Evolutionary conservation across 2,329 filamentous ascomycete species (phyloP), one percentile per base, ranked within the genome.

Genomic region (Monilinia laxa): DNA sequence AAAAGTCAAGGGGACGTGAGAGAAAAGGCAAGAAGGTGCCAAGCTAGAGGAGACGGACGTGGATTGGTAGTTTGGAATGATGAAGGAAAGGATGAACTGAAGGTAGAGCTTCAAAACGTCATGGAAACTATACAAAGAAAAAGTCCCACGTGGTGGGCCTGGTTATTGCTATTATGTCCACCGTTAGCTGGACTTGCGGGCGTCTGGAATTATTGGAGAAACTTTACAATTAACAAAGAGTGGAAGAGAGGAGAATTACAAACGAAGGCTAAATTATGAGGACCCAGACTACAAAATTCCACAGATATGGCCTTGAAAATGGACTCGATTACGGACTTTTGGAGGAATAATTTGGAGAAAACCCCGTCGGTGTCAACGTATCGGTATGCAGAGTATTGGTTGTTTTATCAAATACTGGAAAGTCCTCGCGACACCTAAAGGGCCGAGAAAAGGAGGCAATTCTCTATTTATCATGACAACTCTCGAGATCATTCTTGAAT

Each of bases 21-120:
- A 71, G 86, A 90, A 73, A 98, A 98, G 83, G 93, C 91, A 23
- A 83, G 84, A 76, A 82, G 92, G 64, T 91, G 89, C 68, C 82
- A 90, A 78, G 87, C 84, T 57, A 81, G 92, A 56, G 85, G 82
- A 62, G 76, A 79, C 55, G 87, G 86, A 4, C 84, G 83, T 58
- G 94, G 93, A 0, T 84, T 93, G 4, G 92, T 97, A 45, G 84
- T 99, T 31, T 95, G 91, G 91, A 99, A 99, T 79, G 94, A 98
- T 79, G 86, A 86, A 2, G 87, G 86, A 57, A 88, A 83, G 74
- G 87, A 87, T 47, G 86, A 92, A 69, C 77, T 99, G 75, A 84
- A 85, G 78, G 78, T 75, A 62, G 87, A 92, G 77, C 80, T 98
- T 14, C 82, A 83, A 62, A 81, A 80, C 68, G 90, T 88, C 10